Base-by-base conservation (phyloP, 371 early-diverging fungal genomes). In the Batkoa obscura region DNA sequence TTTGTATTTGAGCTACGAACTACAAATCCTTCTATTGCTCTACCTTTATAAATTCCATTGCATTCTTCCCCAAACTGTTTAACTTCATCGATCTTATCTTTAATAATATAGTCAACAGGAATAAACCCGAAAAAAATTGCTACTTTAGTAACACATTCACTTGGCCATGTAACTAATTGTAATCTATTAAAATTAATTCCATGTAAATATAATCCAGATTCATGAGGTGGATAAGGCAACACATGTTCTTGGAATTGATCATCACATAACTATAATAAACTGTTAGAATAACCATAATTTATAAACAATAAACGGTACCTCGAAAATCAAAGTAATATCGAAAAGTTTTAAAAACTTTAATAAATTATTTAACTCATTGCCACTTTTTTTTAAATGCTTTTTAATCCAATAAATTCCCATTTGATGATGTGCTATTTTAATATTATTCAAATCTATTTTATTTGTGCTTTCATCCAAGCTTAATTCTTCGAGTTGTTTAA, bases 181-280 rank as follows among this genome's bases (percentile, higher is more conserved):
- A 69, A 59, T 0, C 78, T 68, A 68, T 96, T 94, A 52, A 77
- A 69, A 61, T 92, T 94, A 55, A 94, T 68, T 2, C 96, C 96
- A 62, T 96, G 96, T 13, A 93, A 67, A 61, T 88, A 90, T 3
- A 96, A 73, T 0, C 96, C 96, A 32, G 86, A 68, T 45, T 65
- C 62, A 12, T 85, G 85, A 4, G 65, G 71, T 2, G 81, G 69
- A 60, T 96, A 96, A 50, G 82, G 83, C 45, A 94, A 60, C 17
- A 94, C 72, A 63, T 94, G 96, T 62, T 94, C 90, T 61, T 96
- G 90, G 66, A 96, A 96, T 2, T 72, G 76, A 62, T 96, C 95
- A 64, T 96, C 96, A 39, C 87, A 90, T 1, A 93, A 74, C 82
- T 88, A 69, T 43, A 15, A 60, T 30, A 35, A 31, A 38, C 5